Evolutionary conservation across 2,329 filamentous ascomycete genomes (phyloP).

Genomic region (Microdochium paspali): DNA sequence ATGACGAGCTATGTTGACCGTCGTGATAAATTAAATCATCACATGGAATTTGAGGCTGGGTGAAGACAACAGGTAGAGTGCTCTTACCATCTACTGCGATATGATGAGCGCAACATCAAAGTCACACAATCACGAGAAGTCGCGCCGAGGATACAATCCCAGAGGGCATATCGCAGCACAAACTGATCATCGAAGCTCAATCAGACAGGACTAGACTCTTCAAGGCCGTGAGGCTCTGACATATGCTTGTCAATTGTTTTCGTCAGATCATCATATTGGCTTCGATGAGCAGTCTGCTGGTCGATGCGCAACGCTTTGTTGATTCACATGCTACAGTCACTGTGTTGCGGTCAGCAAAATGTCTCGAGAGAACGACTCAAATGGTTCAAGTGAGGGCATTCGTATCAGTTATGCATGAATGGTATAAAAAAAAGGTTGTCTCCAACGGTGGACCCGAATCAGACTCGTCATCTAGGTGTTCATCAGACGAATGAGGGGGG

Average conservation of each 20-base stretch:
- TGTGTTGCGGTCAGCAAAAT: conserved; percentile 13
- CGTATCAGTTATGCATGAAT: conserved; percentile 50
- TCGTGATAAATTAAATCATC: conserved; percentile 76
- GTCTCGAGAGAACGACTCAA: conserved; percentile 3
- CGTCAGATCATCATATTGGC: conserved; percentile 69
- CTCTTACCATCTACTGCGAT: not conserved
- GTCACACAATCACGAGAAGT: not conserved
- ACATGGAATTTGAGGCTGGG: conserved; percentile 26
- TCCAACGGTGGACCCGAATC: conserved; percentile 52
- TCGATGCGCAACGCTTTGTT: not conserved
- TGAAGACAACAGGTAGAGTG: conserved; percentile 2
- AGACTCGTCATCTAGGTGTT: conserved; percentile 54
- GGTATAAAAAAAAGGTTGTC: conserved; percentile 47
- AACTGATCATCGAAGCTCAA: conserved; percentile 7
- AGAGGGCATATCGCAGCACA: conserved; percentile 7
- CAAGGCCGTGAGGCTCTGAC: conserved; percentile 63
- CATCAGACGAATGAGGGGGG: conserved; percentile 30
- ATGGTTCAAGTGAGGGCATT: conserved; percentile 2
- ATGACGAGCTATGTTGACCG: conserved; percentile 71
- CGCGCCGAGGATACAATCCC: no score
- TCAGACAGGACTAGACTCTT: conserved; percentile 40
- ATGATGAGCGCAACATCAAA: not conserved
- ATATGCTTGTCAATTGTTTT: conserved; percentile 91
- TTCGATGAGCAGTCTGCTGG: conserved; percentile 2
- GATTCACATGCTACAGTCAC: conserved; percentile 5